These are phyloP conservation scores for Comarum palustre DNA, from an alignment of 306 rosid genomes.

Conservation along the genomic window DNA sequence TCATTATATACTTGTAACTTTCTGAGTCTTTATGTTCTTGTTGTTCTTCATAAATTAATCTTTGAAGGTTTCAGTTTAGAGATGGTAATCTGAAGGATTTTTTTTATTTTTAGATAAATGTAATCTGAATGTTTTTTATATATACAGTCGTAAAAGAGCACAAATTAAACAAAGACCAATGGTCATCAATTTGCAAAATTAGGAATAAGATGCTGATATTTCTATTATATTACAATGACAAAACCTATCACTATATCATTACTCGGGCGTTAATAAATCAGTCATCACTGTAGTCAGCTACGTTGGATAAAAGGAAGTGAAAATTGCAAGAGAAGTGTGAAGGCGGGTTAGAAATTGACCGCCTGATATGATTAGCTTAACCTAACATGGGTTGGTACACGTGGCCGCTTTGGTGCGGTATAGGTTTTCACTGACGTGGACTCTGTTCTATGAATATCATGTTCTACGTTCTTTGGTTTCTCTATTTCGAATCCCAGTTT, in stretches of 20 bases:
- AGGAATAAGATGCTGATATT: too few relatives aligned
- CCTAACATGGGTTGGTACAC: slow-evolving; percentile 25
- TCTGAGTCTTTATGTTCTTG: background rate
- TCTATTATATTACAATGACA: too few relatives aligned
- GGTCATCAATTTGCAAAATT: too few relatives aligned
- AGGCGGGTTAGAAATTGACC: slow-evolving; percentile 19
- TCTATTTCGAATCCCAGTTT: background rate
- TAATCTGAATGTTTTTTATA: too few relatives aligned
- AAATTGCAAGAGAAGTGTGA: background rate
- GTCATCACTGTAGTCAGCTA: background rate
- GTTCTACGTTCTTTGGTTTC: background rate
- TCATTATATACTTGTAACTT: too few relatives aligned
- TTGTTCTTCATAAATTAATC: background rate
- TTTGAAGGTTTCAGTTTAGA: too few relatives aligned
- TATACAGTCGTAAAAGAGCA: too few relatives aligned
- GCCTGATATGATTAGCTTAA: slow-evolving; percentile 30
- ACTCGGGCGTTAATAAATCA: background rate
- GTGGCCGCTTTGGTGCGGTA: slow-evolving; percentile 28
- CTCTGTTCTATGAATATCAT: background rate
- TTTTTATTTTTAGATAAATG: too few relatives aligned
- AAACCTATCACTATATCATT: too few relatives aligned
- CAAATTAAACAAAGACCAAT: too few relatives aligned
- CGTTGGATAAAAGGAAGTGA: background rate
- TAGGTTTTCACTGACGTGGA: slow-evolving; percentile 20
- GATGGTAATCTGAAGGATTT: too few relatives aligned